Conservation (phyloP, 257 asterid genomes). For the Gynochthodes officinalis region DNA sequence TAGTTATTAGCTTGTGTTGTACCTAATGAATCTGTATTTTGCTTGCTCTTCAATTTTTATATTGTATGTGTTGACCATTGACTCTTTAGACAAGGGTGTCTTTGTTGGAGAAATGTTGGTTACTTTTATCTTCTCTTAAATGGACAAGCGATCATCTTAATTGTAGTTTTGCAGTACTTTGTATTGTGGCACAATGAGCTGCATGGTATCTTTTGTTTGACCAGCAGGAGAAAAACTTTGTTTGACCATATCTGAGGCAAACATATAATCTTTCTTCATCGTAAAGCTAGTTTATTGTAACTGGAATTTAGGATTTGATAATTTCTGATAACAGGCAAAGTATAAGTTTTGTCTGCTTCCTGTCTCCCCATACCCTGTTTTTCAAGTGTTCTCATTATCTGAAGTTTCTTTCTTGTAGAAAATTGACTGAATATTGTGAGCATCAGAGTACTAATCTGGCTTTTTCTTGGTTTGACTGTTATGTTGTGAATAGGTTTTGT, state of each 20-base stretch:
- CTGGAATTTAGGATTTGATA: not conserved
- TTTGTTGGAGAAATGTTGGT: not conserved
- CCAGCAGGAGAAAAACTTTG: not conserved
- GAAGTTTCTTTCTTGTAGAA: not conserved
- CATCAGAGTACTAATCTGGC: conserved; percentile 7
- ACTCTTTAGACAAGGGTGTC: not conserved
- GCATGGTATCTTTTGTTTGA: not conserved
- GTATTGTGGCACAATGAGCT: not conserved
- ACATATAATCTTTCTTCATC: not conserved
- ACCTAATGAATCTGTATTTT: not conserved
- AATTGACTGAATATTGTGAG: not conserved
- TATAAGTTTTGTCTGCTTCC: not conserved
- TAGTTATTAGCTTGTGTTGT: too few relatives aligned
- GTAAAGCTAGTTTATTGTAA: not conserved
- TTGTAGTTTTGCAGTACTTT: not conserved
- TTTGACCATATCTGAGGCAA: not conserved
- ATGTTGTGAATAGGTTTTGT: conserved; percentile 59
- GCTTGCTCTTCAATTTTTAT: not conserved
- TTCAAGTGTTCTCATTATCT: not conserved
- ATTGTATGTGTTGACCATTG: not conserved
- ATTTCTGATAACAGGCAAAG: too few relatives aligned
- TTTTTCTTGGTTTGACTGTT: conserved; percentile 23
- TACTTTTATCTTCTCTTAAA: not conserved
- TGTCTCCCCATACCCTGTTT: not conserved
- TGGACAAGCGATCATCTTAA: not conserved